These are phyloP conservation scores for Amanita pseudoporphyria DNA, from an alignment of 768 basidiomycete species.

Conservation along the genomic window DNA sequence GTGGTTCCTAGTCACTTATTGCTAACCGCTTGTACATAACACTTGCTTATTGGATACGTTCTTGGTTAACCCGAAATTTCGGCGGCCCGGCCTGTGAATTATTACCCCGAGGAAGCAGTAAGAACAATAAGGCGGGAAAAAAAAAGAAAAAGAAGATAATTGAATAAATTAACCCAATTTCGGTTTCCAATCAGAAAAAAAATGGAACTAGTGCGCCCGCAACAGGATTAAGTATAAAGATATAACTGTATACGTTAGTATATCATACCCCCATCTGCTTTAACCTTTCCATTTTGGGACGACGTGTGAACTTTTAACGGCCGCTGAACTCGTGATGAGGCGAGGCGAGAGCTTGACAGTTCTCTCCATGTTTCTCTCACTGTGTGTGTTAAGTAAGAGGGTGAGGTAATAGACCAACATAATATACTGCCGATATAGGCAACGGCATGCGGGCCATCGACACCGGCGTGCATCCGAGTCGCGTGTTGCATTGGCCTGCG, in stretches of 20 bases:
- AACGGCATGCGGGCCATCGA: neutral
- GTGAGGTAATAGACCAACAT: too few relatives aligned
- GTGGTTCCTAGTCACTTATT: conserved; percentile 1
- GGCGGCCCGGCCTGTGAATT: conserved; percentile 11
- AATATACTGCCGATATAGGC: neutral
- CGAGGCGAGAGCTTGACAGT: neutral
- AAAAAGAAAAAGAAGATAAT: too few relatives aligned
- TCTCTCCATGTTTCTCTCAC: neutral
- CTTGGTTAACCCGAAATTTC: conserved; percentile 1
- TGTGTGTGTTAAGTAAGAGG: neutral
- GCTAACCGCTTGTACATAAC: conserved; percentile 6
- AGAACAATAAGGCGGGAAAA: conserved; percentile 19
- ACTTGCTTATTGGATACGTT: conserved; percentile 8
- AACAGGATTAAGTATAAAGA: neutral
- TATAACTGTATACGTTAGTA: too few relatives aligned
- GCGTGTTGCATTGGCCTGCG: too few relatives aligned
- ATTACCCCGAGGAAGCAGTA: conserved; percentile 12
- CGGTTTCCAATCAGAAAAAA: conserved; percentile 7
- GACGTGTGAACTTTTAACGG: conserved; percentile 2
- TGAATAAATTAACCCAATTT: conserved; percentile 15
- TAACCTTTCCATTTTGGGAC: conserved; percentile 1
- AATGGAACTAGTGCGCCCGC: conserved; percentile 2
- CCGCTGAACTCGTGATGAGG: neutral
- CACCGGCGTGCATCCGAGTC: too few relatives aligned
- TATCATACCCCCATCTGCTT: neutral